Evolutionary conservation across 805 yeast genomes (phyloP), one percentile per base, ranked within the genome.

Genomic region (Pichia kluyveri): DNA sequence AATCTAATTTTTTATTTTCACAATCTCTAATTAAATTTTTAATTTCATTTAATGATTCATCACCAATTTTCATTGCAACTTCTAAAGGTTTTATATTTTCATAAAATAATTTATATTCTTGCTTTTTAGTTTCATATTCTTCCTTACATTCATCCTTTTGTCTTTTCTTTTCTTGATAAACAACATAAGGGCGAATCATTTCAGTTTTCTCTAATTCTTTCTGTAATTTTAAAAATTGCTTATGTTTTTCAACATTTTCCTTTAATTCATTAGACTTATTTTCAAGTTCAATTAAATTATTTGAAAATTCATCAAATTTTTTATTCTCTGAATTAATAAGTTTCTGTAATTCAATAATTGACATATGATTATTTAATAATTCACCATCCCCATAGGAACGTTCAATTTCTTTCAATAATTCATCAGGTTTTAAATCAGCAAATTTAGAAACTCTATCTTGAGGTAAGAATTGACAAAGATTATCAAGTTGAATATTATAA

Each of bases 371-470:
- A 2, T 63, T 65, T 5, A 79, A 61, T 54, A 90, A 66, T 38
- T 75, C 71, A 3, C 82, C 76, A 44, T 76, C 70, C 6, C 84
- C 86, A 32, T 88, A 76, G 1, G 96, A 88, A 50, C 91, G 69
- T 58, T 89, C 87, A 1, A 96, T 86, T 57, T 87, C 95, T 27
- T 70, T 58, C 12, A 93, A 69, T 9, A 91, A 67, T 51, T 80
- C 79, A 52, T 85, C 89, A 1, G 95, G 86, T 30, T 85, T 75
- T 54, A 87, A 68, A 3, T 83, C 77, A 0, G 97, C 95, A 69
- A 93, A 93, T 54, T 86, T 88, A 2, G 95, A 91, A 8, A 93
- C 98, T 51, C 95, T 73, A 57, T 91, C 98, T 61, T 93, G 99
- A 0, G 99, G 96, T 47, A 93, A 69, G 59, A 93, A 93, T 61